Conservation (phyloP, 257 asterid genomes). For the Echites panduratus region DNA sequence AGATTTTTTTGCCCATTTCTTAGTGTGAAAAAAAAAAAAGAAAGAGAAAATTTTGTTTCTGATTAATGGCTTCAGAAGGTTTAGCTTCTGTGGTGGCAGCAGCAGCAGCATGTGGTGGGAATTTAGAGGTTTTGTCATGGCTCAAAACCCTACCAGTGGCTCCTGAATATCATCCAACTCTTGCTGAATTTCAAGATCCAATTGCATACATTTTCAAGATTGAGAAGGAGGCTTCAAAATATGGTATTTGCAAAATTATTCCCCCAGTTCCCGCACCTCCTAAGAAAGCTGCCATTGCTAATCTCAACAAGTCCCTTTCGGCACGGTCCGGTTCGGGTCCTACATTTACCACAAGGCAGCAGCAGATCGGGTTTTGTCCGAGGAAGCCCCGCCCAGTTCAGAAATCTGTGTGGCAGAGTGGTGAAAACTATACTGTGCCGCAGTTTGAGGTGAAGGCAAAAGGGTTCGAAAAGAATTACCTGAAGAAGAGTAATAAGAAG, state of each 20-base stretch:
- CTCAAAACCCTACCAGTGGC: conserved; percentile 89
- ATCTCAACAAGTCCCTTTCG: conserved; percentile 68
- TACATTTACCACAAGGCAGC: conserved; percentile 92
- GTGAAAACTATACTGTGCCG: conserved; percentile 61
- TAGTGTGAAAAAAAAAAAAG: not conserved
- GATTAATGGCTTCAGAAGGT: conserved; percentile 56
- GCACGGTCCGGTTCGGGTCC: conserved; percentile 64
- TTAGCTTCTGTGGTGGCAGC: conserved; percentile 15
- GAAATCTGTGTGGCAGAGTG: conserved; percentile 99
- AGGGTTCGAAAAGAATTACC: conserved; percentile 66
- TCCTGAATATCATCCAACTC: conserved; percentile 88
- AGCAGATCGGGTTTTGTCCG: conserved; percentile 98
- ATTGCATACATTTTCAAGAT: conserved; percentile 95
- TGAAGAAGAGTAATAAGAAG: conserved; percentile 54
- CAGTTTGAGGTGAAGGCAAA: conserved; percentile 83
- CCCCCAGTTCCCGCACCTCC: conserved; percentile 80
- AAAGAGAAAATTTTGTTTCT: not conserved
- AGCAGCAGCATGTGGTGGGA: conserved; percentile 38
- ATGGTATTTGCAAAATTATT: conserved; percentile 90
- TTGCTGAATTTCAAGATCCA: conserved; percentile 96
- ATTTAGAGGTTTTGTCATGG: conserved; percentile 77
- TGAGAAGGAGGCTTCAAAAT: conserved; percentile 89
- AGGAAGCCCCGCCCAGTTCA: conserved; percentile 87
- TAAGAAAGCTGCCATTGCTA: conserved; percentile 52
- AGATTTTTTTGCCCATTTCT: conserved; percentile 7